These are phyloP conservation scores for Gloeopeniophorella convolvens DNA, from an alignment of 768 basidiomycete species.

Conservation along the genomic window DNA sequence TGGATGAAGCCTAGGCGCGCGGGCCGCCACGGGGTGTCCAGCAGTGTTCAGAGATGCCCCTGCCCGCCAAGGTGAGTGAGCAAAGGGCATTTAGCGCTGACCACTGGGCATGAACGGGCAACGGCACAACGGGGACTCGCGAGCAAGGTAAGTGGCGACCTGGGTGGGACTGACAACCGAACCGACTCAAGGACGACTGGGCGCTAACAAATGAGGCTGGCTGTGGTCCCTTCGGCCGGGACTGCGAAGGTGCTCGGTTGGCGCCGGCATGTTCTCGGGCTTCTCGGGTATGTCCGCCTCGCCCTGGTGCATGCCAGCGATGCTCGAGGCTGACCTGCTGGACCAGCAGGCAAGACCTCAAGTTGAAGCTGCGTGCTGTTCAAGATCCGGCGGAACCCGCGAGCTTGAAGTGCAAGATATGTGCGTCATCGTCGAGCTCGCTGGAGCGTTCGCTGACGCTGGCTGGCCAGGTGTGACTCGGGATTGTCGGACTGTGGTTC, in stretches of 20 bases:
- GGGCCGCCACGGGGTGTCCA: not conserved
- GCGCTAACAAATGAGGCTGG: constrained; percentile 5
- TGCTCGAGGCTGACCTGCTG: too few species aligned
- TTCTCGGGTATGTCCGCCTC: constrained; percentile 2
- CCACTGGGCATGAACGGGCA: too few species aligned
- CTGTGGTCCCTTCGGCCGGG: constrained; percentile 16
- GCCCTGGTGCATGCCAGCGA: not conserved
- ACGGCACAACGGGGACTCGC: too few species aligned
- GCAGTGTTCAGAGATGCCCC: not conserved
- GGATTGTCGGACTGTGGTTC: constrained; percentile 6
- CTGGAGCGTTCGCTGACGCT: too few species aligned
- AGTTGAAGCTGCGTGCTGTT: too few species aligned
- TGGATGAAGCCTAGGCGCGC: not conserved
- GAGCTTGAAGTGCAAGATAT: too few species aligned
- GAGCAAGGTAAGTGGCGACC: too few species aligned
- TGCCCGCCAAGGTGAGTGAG: constrained; percentile 7
- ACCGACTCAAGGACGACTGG: not conserved
- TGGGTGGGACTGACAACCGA: not conserved
- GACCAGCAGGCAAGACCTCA: too few species aligned
- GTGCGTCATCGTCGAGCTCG: too few species aligned
- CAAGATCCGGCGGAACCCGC: too few species aligned
- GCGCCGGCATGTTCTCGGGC: not conserved
- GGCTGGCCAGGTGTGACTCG: not conserved
- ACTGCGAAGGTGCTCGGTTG: constrained; percentile 2
- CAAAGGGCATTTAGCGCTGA: too few species aligned